Evolutionary conservation across 768 basidiomycete species (phyloP).

Genomic region (Podaxis mareebaensis): DNA sequence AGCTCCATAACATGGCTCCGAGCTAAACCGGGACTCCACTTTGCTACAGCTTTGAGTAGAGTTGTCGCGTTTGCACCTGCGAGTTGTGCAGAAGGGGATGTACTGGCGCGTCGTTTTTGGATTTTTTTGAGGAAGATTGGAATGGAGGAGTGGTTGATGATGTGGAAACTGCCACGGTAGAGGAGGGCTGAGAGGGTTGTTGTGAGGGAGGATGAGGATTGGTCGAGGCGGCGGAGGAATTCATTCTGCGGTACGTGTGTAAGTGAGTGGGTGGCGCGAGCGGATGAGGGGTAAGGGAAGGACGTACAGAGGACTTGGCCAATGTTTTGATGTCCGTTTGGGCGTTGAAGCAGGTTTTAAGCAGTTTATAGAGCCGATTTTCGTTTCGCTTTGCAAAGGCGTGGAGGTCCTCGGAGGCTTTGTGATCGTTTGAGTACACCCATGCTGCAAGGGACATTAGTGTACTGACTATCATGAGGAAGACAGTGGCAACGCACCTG

Average conservation of each 20-base stretch:
- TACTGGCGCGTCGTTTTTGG: slow-evolving; percentile 43
- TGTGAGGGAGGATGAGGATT: slow-evolving; percentile 57
- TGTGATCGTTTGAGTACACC: slow-evolving; percentile 66
- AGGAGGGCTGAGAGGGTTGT: slow-evolving; percentile 73
- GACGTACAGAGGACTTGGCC: slow-evolving; percentile 71
- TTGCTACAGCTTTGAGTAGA: slow-evolving; percentile 54
- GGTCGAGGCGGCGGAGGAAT: slow-evolving; percentile 74
- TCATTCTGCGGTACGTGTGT: slow-evolving; percentile 55
- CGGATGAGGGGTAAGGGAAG: not conserved
- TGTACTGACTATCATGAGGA: not conserved
- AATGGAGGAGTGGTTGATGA: slow-evolving; percentile 85
- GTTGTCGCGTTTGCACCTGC: slow-evolving; percentile 51
- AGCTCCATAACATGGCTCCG: slow-evolving; percentile 59
- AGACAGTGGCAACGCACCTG: slow-evolving; percentile 33
- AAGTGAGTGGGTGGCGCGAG: not conserved
- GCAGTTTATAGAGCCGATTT: slow-evolving; percentile 77
- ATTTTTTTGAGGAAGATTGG: slow-evolving; percentile 77
- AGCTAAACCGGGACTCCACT: slow-evolving; percentile 72
- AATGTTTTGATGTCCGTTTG: slow-evolving; percentile 82
- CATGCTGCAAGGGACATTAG: slow-evolving; percentile 30
- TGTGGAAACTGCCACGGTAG: slow-evolving; percentile 66
- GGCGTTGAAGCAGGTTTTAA: slow-evolving; percentile 80
- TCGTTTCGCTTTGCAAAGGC: slow-evolving; percentile 89
- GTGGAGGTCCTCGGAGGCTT: slow-evolving; percentile 76
- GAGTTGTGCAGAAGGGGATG: slow-evolving; percentile 38